Evolutionary conservation across 768 basidiomycete species (phyloP).

Genomic region (Leucogyrophana mollusca): DNA sequence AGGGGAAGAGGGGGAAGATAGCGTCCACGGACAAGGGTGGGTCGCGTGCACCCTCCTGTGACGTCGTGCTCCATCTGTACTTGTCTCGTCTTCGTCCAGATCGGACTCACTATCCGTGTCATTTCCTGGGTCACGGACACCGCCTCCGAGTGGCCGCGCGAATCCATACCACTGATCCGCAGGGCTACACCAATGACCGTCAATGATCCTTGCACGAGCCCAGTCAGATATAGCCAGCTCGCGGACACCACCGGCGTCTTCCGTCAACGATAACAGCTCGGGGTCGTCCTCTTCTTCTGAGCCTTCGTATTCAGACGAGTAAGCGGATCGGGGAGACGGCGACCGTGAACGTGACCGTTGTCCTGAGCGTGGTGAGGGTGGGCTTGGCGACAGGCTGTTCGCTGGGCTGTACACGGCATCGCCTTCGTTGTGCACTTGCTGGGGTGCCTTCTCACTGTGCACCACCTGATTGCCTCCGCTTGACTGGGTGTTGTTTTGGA

Average conservation of each 20-base stretch:
- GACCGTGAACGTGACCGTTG: conserved; percentile 31
- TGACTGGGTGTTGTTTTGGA: conserved; percentile 3
- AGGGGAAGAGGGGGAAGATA: conserved; percentile 24
- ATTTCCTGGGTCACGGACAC: conserved; percentile 26
- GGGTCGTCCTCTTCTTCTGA: conserved; percentile 44
- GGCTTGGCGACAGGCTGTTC: conserved; percentile 24
- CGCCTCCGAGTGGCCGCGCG: conserved; percentile 36
- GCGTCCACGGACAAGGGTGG: conserved; percentile 67
- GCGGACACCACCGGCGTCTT: conserved; percentile 44
- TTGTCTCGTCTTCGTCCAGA: conserved; percentile 21
- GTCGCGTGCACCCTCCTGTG: conserved; percentile 21
- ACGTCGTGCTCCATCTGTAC: conserved; percentile 19
- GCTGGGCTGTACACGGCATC: conserved; percentile 13
- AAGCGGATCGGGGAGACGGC: conserved; percentile 19
- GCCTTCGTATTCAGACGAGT: conserved; percentile 33
- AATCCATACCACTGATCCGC: conserved; percentile 65
- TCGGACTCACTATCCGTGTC: conserved; percentile 27
- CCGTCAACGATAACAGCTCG: conserved; percentile 41
- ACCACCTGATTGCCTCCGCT: neutral
- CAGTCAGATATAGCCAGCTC: conserved; percentile 68
- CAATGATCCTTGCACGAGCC: conserved; percentile 68
- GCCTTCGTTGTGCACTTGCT: conserved; percentile 6
- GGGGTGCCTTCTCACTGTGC: conserved; percentile 1
- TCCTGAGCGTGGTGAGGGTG: conserved; percentile 21
- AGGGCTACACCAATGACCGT: conserved; percentile 75